phyloP scores from a whole-genome alignment of 2,329 filamentous ascomycete species.

The Cytospora paraplurivora region DNA sequence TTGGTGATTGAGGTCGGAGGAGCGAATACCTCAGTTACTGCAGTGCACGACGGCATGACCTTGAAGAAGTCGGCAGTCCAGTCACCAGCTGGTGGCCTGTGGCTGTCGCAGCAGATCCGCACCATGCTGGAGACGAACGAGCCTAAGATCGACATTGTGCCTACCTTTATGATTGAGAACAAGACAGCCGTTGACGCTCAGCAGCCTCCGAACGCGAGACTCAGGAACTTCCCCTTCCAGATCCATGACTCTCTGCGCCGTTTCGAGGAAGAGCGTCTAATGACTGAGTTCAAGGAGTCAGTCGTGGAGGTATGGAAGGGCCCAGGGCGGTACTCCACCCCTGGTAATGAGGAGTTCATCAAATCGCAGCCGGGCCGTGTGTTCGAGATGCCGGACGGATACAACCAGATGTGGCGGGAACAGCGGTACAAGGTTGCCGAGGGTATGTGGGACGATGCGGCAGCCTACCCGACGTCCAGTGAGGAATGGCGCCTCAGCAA shows the following conservation, averaged over 20 bases:
- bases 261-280: conserved; percentile 87
- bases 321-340: conserved; percentile 65
- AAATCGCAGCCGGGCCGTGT: conserved; percentile 76
- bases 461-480: conserved; percentile 55
- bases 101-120: conserved; percentile 86
- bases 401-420: conserved; percentile 90
- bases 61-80: conserved; percentile 87
- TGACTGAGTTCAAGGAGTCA: conserved; percentile 97
- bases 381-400: conserved; percentile 96
- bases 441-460: conserved; percentile 86
- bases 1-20: conserved; percentile 92
- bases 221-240: conserved; percentile 67
- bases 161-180: conserved; percentile 83
- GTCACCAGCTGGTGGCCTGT: conserved; percentile 84
- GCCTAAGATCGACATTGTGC: conserved; percentile 72
- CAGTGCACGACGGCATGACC: conserved; percentile 92
- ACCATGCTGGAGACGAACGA: conserved; percentile 72
- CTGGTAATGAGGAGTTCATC: conserved; percentile 75
- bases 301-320: conserved; percentile 93
- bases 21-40: conserved; percentile 83
- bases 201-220: conserved; percentile 73
- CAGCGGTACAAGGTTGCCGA: conserved; percentile 87
- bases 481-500: conserved; percentile 58
- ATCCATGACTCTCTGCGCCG: conserved; percentile 72
- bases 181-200: conserved; percentile 90